Conservation (phyloP, 495 filamentous ascomycete genomes). For the Penicillium malachiteum region DNA sequence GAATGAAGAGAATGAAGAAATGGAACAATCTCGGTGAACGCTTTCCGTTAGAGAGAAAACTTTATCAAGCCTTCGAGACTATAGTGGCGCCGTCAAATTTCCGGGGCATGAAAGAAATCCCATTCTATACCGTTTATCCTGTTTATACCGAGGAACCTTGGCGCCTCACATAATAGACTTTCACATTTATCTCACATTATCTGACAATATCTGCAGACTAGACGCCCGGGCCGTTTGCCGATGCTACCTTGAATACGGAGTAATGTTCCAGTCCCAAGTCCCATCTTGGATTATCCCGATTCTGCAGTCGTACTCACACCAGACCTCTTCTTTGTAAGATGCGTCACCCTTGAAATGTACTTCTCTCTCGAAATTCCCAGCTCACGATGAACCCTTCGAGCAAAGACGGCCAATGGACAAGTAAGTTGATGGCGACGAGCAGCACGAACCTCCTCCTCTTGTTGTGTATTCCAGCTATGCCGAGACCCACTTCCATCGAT, state of each 20-base stretch:
- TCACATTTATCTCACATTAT: no score
- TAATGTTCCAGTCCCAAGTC: no score
- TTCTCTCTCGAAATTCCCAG: not conserved
- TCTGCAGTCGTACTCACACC: no score
- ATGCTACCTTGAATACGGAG: no score
- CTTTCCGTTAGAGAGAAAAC: not conserved
- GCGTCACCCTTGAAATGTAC: not conserved
- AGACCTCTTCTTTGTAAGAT: not conserved
- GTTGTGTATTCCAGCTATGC: not conserved
- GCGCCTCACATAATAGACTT: no score
- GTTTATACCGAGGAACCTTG: no score
- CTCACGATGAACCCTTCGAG: not conserved
- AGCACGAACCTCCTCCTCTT: not conserved
- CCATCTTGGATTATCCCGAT: no score
- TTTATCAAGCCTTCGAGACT: not conserved
- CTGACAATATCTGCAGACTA: no score
- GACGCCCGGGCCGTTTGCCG: no score
- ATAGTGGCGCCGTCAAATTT: not conserved
- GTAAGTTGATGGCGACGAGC: not conserved
- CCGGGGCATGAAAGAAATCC: not conserved
- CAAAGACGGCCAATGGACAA: constrained; percentile 1
- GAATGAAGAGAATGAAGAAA: not conserved
- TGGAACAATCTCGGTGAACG: not conserved
- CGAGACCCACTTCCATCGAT: not conserved
- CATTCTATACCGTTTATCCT: no score